These are phyloP conservation scores for Pyrenophora graminea DNA, from an alignment of 2,329 filamentous ascomycete species.

Conservation along the genomic window DNA sequence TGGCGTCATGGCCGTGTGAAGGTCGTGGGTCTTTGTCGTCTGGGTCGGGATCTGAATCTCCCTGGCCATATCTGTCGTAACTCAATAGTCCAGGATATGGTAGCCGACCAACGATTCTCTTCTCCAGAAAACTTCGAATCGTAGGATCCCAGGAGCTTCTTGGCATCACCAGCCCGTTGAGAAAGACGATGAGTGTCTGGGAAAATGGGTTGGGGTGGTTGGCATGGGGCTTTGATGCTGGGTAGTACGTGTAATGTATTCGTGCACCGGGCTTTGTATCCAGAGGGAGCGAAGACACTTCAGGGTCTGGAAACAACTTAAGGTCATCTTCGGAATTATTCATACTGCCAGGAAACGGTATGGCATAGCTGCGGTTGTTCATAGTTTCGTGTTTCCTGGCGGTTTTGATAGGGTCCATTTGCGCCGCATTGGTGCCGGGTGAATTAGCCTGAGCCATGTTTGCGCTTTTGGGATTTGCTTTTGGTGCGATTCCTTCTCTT, in stretches of 20 bases:
- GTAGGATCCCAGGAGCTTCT: slow-evolving; percentile 46
- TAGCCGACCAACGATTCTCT: slow-evolving; percentile 26
- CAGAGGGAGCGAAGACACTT: slow-evolving; percentile 32
- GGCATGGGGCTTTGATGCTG: slow-evolving; percentile 30
- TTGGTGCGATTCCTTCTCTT: slow-evolving; percentile 13
- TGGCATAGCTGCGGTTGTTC: slow-evolving; percentile 14
- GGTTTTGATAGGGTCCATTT: slow-evolving; percentile 8
- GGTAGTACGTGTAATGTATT: slow-evolving; percentile 43
- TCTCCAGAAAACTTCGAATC: slow-evolving; percentile 38
- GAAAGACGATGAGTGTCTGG: slow-evolving; percentile 48
- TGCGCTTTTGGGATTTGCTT: slow-evolving; percentile 6
- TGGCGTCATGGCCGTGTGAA: slow-evolving; percentile 55
- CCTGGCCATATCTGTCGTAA: slow-evolving; percentile 65
- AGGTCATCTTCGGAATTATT: slow-evolving; percentile 36
- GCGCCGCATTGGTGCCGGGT: slow-evolving; percentile 17
- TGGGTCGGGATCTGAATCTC: slow-evolving; percentile 55
- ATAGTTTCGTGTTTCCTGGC: slow-evolving; percentile 7
- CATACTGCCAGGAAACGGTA: slow-evolving; percentile 21
- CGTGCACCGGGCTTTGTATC: slow-evolving; percentile 37
- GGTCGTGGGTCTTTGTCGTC: slow-evolving; percentile 37
- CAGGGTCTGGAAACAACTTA: slow-evolving; percentile 36
- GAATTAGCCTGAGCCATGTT: slow-evolving; percentile 18
- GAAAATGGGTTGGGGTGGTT: slow-evolving; percentile 39
- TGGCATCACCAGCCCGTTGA: slow-evolving; percentile 52
- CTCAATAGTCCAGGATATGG: slow-evolving; percentile 53